These are phyloP conservation scores for Sporobolus alterniflorus DNA, from an alignment of 202 grass and related monocot genomes.

Conservation along the genomic window DNA sequence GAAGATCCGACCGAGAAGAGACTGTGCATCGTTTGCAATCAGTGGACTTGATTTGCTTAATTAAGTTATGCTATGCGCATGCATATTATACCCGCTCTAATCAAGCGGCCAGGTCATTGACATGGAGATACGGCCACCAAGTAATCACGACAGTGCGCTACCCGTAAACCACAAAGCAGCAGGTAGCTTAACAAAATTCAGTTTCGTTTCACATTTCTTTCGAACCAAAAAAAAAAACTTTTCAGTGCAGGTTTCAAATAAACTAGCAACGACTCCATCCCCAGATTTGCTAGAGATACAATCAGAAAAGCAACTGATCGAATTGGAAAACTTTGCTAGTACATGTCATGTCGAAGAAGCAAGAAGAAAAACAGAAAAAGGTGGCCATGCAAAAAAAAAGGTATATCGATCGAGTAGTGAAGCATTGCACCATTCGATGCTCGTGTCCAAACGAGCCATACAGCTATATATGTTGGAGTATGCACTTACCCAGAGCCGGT, in stretches of 20 bases:
- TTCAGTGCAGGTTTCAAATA: background rate
- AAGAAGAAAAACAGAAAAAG: background rate
- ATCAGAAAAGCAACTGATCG: background rate
- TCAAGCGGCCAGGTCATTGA: background rate
- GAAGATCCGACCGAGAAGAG: conserved; percentile 2
- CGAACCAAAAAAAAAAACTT: background rate
- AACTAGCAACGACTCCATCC: background rate
- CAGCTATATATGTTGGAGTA: too few relatives aligned
- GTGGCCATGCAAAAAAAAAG: too few relatives aligned
- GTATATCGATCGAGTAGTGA: background rate
- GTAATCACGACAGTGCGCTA: background rate
- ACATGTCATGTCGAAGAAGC: background rate
- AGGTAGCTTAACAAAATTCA: background rate
- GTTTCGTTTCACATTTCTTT: background rate
- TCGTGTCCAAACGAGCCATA: background rate
- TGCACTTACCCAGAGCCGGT: conserved; percentile 84
- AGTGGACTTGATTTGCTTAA: background rate
- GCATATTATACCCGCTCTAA: background rate
- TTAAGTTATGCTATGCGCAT: background rate
- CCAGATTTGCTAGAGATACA: background rate
- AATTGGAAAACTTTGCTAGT: conserved; percentile 2
- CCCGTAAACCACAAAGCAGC: background rate
- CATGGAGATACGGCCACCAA: background rate
- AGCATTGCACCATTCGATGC: conserved; percentile 11
- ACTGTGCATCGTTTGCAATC: background rate